Evolutionary conservation across 768 basidiomycete species (phyloP).

Genomic region (Tubosaeta sp.): DNA sequence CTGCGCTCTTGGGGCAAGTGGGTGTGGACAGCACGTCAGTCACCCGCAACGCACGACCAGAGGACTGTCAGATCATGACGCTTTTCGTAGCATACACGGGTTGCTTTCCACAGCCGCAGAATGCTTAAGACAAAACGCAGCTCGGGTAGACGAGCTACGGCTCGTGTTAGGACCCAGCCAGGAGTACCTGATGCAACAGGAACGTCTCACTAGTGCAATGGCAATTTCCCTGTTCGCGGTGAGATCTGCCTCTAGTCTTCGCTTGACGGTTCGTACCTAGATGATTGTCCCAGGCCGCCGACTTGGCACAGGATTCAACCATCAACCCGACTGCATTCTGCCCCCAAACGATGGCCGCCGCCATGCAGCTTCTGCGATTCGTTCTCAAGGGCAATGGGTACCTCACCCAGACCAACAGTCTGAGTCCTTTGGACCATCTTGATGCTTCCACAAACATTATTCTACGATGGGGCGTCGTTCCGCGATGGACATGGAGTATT

Average conservation of each 20-base stretch:
- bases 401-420: conserved; percentile 1
- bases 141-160: conserved; percentile 9
- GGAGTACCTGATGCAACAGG: conserved; percentile 19
- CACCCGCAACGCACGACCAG: not conserved
- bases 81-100: conserved; percentile 9
- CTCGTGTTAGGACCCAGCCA: conserved; percentile 3
- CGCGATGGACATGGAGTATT: conserved; percentile 62
- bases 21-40: conserved; percentile 21
- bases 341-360: conserved; percentile 42
- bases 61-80: not conserved
- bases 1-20: conserved; percentile 27
- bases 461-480: conserved; percentile 51
- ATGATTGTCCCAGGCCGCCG: conserved; percentile 18
- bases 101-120: conserved; percentile 17
- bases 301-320: conserved; percentile 7
- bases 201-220: conserved; percentile 33
- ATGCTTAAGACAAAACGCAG: conserved; percentile 17
- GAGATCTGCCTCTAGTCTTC: conserved; percentile 2
- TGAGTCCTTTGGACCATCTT: conserved; percentile 20
- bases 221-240: conserved; percentile 36
- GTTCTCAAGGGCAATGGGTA: conserved; percentile 32
- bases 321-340: conserved; percentile 28
- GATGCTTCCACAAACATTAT: conserved; percentile 48
- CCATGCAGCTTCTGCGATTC: conserved; percentile 43
- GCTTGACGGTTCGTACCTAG: not conserved